A percentile compares a stretch with the other conserved stretches of the same genome.
Conservation (phyloP, 2,329 filamentous ascomycete genomes). For the Diaporthe australafricana region DNA sequence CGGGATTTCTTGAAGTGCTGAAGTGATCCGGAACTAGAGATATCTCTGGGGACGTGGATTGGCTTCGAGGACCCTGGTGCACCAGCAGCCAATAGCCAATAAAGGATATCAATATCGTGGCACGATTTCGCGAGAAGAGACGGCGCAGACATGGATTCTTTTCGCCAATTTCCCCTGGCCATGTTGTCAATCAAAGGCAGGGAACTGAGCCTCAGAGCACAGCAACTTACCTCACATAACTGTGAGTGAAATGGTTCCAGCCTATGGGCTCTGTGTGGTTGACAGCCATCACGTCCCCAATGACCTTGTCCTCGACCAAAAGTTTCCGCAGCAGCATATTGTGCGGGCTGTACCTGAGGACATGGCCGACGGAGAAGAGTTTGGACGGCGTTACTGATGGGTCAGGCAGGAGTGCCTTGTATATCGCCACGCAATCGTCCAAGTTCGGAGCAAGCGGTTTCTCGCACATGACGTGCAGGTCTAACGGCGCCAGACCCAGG, state of each 20-base stretch:
- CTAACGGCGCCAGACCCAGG: background rate
- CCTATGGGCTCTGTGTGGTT: constrained; percentile 19
- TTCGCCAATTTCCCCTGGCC: constrained; percentile 8
- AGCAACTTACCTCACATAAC: constrained; percentile 12
- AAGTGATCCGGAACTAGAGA: background rate
- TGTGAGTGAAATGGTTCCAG: constrained; percentile 10
- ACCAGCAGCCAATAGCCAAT: background rate
- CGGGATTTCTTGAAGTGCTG: constrained; percentile 13
- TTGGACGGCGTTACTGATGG: background rate
- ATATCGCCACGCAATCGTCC: constrained; percentile 2
- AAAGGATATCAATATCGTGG: background rate
- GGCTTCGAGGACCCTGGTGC: background rate
- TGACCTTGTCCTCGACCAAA: constrained; percentile 5
- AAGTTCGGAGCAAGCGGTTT: background rate
- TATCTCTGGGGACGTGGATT: background rate
- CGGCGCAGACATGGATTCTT: constrained; percentile 8
- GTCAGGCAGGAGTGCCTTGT: constrained; percentile 1
- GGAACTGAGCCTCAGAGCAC: background rate
- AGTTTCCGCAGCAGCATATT: constrained; percentile 13
- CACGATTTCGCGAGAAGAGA: constrained; percentile 16
- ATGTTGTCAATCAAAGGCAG: background rate
- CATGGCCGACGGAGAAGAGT: constrained; percentile 15
- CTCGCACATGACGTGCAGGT: constrained; percentile 15
- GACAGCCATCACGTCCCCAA: constrained; percentile 6
- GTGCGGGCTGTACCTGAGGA: constrained; percentile 17